These are phyloP conservation scores for Fagus sylvatica DNA, from an alignment of 306 rosid species.

Conservation along the genomic window DNA sequence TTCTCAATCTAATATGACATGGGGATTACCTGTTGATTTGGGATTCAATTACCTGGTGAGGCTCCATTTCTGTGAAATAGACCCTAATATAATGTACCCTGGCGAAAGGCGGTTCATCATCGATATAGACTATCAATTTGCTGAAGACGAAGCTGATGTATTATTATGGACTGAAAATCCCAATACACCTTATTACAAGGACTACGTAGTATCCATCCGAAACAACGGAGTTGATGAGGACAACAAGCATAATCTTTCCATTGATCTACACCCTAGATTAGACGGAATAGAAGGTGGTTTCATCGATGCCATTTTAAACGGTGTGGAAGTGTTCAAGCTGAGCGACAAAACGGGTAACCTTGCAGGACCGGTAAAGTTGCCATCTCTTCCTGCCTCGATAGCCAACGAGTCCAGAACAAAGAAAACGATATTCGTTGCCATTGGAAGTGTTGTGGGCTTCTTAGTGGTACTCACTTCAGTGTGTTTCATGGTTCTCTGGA, in stretches of 20 bases:
- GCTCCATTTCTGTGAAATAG: neutral
- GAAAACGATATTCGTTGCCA: neutral
- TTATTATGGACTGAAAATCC: rapidly evolving
- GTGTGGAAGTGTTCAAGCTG: slow-evolving; percentile 24
- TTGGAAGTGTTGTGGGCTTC: neutral
- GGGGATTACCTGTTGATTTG: neutral
- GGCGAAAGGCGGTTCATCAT: neutral
- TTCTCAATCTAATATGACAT: neutral
- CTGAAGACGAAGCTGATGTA: rapidly evolving
- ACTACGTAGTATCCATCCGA: neutral
- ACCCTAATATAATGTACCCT: rapidly evolving
- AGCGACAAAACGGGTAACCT: slow-evolving; percentile 5
- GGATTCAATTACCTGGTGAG: neutral
- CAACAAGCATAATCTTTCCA: neutral
- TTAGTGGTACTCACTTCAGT: neutral
- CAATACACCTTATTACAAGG: neutral
- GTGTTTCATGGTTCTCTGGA: neutral
- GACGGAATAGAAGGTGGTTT: rapidly evolving
- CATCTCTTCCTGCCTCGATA: neutral
- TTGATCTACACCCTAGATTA: neutral
- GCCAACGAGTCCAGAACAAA: neutral
- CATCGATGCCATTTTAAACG: no score
- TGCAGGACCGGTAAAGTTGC: neutral
- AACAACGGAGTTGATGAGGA: neutral
- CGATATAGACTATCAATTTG: neutral